Evolutionary conservation across 2,329 filamentous ascomycete species (phyloP), one percentile per base, ranked within the genome.

Genomic region (Aspergillus japonicus): DNA sequence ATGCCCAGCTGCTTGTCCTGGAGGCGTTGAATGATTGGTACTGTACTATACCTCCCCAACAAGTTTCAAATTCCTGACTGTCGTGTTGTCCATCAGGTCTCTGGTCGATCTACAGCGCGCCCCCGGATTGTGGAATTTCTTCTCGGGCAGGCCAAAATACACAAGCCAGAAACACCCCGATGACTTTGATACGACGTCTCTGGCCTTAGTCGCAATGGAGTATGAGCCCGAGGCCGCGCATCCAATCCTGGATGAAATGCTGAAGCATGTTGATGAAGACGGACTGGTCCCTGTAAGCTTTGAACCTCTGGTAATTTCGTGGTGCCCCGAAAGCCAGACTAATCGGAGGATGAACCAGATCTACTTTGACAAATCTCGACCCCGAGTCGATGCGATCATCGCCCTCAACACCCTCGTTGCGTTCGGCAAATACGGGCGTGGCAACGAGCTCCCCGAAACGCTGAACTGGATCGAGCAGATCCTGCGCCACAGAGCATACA

Each of bases 401-500:
- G n/a, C 44, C 6, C 33, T 58, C 23, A 58, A 56, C 19, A 48
- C 58, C n/a, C 19, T 61, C 10, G 49, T 33, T 1, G 4, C 50
- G 3, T 61, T 61, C 51, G n/a, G 48, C 16, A 51, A 56, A 24
- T 52, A 58, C 14, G 59, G 39, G 4, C 47, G 59, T 6, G 47
- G 51, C n/a, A 19, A 58, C 51, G 29, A 61, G 24, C 31, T 61
- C 4, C 33, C 54, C 14, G 4, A 31, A 3, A 61, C 50, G 2
- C 23, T 54, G 4, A 39, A 53, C 16, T 61, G 59, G 59, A 39
- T 57, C 2, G 6, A 35, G 2, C 47, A 50, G 12, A 51, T 61
- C 7, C 42, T 61, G 16, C 21, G 55, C 1, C 35, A 58, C 14
- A 39, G 59, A 35, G 59, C 59, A 21, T 61, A 61, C 26, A 50